Conservation (phyloP, 192 early-diverging fungal genomes). For the Podila epicladia region DNA sequence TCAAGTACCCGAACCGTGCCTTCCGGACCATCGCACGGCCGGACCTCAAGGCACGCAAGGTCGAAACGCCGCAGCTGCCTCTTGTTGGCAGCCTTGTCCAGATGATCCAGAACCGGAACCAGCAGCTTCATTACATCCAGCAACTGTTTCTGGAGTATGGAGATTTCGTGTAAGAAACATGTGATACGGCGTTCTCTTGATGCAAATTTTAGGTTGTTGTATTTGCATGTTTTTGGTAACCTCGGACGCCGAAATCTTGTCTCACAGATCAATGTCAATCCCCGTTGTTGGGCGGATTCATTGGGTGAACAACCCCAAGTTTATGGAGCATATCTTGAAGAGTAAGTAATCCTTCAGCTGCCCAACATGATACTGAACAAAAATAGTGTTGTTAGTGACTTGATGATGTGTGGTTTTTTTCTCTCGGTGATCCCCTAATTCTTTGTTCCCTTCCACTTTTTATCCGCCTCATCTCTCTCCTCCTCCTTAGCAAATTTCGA, state of each 20-base stretch:
- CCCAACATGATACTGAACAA: neutral
- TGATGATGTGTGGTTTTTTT: no score
- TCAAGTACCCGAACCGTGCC: slow-evolving; percentile 1
- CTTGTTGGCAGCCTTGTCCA: neutral
- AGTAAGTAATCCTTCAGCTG: neutral
- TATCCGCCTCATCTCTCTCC: no score
- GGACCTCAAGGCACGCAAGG: neutral
- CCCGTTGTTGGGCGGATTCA: neutral
- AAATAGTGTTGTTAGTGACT: no score
- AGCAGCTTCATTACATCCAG: neutral
- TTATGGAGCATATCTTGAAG: slow-evolving; percentile 2
- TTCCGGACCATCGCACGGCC: neutral
- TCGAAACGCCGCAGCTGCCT: neutral
- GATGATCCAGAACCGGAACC: neutral
- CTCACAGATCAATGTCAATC: neutral
- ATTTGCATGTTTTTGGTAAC: no score
- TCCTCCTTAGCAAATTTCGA: slow-evolving; percentile 1
- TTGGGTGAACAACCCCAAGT: neutral
- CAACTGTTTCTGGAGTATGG: neutral
- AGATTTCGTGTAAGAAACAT: neutral
- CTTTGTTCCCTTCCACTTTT: neutral
- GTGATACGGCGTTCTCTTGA: no score
- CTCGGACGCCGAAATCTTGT: no score
- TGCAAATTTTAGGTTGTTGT: no score
- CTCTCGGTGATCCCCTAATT: no score